A percentile compares a stretch with the other conserved stretches of the same genome.
Evolutionary conservation across 176 grass and related monocot genomes (phyloP).

Genomic region (Oryza brachyantha): DNA sequence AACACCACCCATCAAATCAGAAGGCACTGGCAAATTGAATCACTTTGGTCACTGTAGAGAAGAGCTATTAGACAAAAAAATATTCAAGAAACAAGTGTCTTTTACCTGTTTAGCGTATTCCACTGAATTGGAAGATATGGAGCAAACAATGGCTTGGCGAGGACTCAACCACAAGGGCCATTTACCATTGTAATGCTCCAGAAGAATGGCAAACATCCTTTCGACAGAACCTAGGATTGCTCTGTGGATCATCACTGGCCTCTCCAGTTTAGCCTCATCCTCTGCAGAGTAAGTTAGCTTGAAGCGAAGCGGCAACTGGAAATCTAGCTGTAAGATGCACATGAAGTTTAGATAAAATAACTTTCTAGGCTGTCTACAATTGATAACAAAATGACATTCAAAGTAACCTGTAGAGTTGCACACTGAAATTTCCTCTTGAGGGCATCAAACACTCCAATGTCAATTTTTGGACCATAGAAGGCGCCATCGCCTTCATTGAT

Average conservation of each 20-base stretch:
- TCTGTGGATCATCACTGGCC: constrained; percentile 97
- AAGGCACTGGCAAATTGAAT: not conserved
- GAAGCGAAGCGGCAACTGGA: constrained; percentile 88
- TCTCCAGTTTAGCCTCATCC: constrained; percentile 94
- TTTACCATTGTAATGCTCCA: constrained; percentile 99
- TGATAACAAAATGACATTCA: constrained; percentile 6
- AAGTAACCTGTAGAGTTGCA: constrained; percentile 85
- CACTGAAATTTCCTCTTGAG: constrained; percentile 99
- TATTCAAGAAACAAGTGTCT: not conserved
- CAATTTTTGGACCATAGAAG: constrained; percentile 98
- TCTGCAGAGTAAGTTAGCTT: constrained; percentile 92
- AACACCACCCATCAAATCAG: not conserved
- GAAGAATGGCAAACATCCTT: constrained; percentile 96
- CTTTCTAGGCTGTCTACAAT: not conserved
- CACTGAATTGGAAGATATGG: constrained; percentile 61
- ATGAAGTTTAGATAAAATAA: constrained; percentile 28
- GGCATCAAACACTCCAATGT: constrained; percentile 99
- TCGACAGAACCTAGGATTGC: constrained; percentile 95
- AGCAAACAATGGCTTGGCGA: constrained; percentile 94
- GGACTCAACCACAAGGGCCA: constrained; percentile 99
- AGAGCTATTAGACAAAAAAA: constrained; percentile 14
- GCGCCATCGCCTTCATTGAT: constrained; percentile 99
- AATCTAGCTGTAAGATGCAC: constrained; percentile 78
- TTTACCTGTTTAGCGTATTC: constrained; percentile 81
- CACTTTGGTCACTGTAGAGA: not conserved